Base-by-base conservation (phyloP, 495 filamentous ascomycete genomes). In the Penicillium ochrochloron region DNA sequence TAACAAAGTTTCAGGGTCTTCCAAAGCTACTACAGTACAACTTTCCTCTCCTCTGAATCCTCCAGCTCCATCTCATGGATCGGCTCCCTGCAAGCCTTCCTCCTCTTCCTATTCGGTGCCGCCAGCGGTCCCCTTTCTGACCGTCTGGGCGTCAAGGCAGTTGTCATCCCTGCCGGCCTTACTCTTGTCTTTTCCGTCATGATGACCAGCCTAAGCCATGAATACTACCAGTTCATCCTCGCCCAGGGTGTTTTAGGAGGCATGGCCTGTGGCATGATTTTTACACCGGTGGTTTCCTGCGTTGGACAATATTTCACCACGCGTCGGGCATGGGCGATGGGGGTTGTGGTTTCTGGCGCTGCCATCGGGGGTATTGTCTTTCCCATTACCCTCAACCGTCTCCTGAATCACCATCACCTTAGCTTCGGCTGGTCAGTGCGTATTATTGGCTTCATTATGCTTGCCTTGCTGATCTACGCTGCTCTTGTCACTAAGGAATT, bases 151-250 rank as follows among this genome's bases (percentile, higher is more conserved):
- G 58, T 46, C 14, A 59, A 59, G 27, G 57, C 27, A 39, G 17
- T 57, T 52, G 17, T 34, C 17, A 23, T 53, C 29, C 56, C 50
- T 19, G 29, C 41, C 1, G 64, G 55, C 0, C 51, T 46, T 14
- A 46, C 56, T 19, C 27, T 58, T 3, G 29, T 60, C 12, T 54
- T 70, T 14, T 70, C 65, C 44, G 67, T 78, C 17, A 82, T 87
- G 78, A 80, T 86, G 78, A 75, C 73, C 0, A 81, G 75, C 51
- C 69, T 88, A 0, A 83, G 80, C 70, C 78, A 61, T 19, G 57
- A 76, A 59, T 87, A 84, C 73, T 87, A 77, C 70, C 85, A 88
- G 35, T 80, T 88, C 65, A 79, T 85, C 69, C 78, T 88, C 10
- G 78, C 78, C 0, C 85, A 88, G 69, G 84, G 84, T 19, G 63